Conservation (phyloP, 2,329 filamentous ascomycete species). For the Cryphonectria naterciae region DNA sequence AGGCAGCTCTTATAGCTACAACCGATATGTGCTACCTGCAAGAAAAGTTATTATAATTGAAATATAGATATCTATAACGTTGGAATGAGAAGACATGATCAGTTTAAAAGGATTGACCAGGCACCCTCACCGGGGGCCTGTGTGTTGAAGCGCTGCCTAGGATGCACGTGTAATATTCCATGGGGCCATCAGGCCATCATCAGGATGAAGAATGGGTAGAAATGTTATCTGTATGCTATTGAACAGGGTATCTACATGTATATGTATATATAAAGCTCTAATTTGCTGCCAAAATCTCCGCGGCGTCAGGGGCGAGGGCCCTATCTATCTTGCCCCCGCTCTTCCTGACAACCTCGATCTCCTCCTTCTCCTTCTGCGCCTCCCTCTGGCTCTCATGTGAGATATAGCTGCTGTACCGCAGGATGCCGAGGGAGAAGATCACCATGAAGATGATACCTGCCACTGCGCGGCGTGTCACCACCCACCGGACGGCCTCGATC, state of each 20-base stretch:
- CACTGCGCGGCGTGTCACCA: conserved; percentile 68
- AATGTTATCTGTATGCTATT: conserved; percentile 6
- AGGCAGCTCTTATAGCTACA: neutral
- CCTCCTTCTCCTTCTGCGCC: conserved; percentile 47
- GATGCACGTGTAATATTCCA: neutral
- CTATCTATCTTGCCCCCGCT: conserved; percentile 52
- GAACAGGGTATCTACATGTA: conserved; percentile 26
- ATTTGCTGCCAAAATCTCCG: conserved; percentile 62
- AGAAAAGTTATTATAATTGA: neutral
- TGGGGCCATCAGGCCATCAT: no score
- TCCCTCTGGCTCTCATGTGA: conserved; percentile 54
- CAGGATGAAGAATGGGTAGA: neutral
- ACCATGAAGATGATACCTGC: conserved; percentile 70
- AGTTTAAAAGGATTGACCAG: neutral
- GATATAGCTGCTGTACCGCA: conserved; percentile 64
- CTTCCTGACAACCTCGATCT: conserved; percentile 48
- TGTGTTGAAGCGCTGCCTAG: neutral
- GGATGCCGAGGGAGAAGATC: conserved; percentile 60
- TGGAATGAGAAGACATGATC: conserved; percentile 8
- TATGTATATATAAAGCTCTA: conserved; percentile 36
- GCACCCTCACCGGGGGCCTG: neutral
- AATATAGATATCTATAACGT: conserved; percentile 6
- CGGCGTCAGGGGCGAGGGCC: conserved; percentile 54
- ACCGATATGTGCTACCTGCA: neutral
- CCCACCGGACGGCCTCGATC: conserved; percentile 90